These are phyloP conservation scores for Microsporum audouinii DNA, from an alignment of 2,329 filamentous ascomycete genomes.

Conservation along the genomic window DNA sequence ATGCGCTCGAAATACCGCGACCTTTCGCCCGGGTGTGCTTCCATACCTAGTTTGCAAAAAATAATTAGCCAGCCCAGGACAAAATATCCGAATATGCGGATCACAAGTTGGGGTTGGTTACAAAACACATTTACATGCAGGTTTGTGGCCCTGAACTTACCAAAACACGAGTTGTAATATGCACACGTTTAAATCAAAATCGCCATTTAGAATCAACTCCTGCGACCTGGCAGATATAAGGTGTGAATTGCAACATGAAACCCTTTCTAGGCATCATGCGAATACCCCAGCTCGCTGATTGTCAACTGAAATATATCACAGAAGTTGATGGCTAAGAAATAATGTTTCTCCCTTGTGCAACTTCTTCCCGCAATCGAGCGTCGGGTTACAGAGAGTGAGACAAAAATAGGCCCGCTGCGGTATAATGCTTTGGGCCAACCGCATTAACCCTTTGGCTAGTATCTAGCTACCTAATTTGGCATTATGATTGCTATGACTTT, in stretches of 20 bases:
- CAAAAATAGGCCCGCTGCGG: neutral
- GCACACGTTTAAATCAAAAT: neutral
- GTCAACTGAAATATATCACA: neutral
- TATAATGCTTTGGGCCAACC: neutral
- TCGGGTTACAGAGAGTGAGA: neutral
- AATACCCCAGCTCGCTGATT: neutral
- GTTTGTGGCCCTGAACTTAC: neutral
- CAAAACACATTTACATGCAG: neutral
- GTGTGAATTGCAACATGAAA: too few species aligned
- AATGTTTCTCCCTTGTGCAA: neutral
- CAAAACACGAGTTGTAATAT: neutral
- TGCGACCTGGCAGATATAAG: neutral
- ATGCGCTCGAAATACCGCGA: neutral
- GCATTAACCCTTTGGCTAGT: neutral
- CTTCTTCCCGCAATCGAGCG: neutral
- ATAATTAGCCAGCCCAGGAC: neutral
- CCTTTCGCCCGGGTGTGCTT: neutral
- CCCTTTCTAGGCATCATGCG: neutral
- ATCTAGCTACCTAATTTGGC: neutral
- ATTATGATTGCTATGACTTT: neutral
- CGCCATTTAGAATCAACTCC: too few species aligned
- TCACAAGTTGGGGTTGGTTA: neutral
- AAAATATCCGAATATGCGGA: neutral
- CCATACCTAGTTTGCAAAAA: neutral
- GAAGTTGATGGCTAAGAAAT: neutral